phyloP scores from a whole-genome alignment of 2,329 filamentous ascomycete genomes.

The Aspergillus piperis region DNA sequence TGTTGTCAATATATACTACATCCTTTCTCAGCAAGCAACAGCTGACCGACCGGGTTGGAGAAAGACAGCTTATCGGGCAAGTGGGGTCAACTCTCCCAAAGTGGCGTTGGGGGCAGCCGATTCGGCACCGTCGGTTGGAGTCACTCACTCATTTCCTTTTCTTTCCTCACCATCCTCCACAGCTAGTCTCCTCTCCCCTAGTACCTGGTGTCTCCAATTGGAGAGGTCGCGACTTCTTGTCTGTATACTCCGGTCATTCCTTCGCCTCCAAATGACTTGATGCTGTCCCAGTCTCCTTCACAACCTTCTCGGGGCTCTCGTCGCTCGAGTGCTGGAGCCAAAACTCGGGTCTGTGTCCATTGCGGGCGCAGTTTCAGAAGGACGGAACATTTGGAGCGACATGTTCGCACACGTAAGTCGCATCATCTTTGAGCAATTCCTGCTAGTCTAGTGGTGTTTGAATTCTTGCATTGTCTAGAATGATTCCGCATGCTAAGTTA shows the following conservation, averaged over 20 bases:
- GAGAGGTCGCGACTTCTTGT: conserved; percentile 13
- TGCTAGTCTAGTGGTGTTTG: not conserved
- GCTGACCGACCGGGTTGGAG: not conserved
- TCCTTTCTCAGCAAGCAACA: not conserved
- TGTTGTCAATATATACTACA: not conserved
- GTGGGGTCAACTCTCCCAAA: conserved; percentile 2
- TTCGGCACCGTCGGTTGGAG: conserved; percentile 6
- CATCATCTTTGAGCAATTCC: not conserved
- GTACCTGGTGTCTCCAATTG: conserved; percentile 24
- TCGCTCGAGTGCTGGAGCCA: conserved; percentile 29
- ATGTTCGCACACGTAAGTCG: conserved; percentile 38
- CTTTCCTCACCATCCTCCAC: conserved; percentile 6
- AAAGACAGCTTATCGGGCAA: conserved; percentile 7
- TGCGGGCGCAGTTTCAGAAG: conserved; percentile 38
- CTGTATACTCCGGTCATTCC: not conserved
- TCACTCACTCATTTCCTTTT: conserved; percentile 6
- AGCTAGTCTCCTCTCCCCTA: conserved; percentile 5
- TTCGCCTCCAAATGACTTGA: conserved; percentile 28
- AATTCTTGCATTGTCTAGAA: not conserved
- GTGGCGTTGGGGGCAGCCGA: conserved; percentile 9
- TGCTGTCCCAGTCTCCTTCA: conserved; percentile 34
- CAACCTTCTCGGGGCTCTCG: conserved; percentile 27
- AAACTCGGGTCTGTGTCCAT: conserved; percentile 35
- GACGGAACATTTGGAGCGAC: conserved; percentile 39
- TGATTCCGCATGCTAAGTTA: not conserved